Base-by-base conservation (phyloP, 2,329 filamentous ascomycete genomes). In the Trichoderma koningii region DNA sequence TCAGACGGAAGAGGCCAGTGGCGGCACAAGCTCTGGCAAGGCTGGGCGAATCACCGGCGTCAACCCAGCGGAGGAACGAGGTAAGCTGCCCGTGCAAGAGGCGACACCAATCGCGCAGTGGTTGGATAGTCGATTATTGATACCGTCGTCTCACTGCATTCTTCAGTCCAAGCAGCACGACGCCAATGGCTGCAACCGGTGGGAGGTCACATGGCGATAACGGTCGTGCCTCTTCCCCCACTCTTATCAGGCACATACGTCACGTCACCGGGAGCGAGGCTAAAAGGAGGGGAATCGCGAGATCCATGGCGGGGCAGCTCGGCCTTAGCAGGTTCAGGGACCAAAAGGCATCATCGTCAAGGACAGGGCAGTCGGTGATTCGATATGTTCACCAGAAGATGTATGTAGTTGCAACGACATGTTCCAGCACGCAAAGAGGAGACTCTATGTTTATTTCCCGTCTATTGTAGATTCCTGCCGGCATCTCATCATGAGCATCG, bases 211-310 rank as follows among this genome's bases (percentile, higher is more conserved):
- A 42, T 52, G 61, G 30, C 42, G 21, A 48, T 55, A 55, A 47
- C 17, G 14, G 28, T 2, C 17, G 7, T 5, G 23, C 3, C 10
- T 30, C 26, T 26, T 28, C n/a, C 28, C 42, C 41, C 61, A 63
- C 51, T 9, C 51, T 55, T 60, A 65, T 65, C 63, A 17, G 34
- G 23, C 45, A 64, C 52, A 45, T 64, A 64, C 52, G 51, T 64
- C 52, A 66, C 60, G 60, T 62, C 64, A 55, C 50, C 26, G 26
- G 7, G 15, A 23, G 28, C n/a, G 26, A 53, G 42, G 28, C 63
- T 45, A 48, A 47, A 62, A 38, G 59, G 47, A 48, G 59, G 57
- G 59, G 47, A 45, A 55, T 42, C 38, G 50, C 59, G 48, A 53
- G 30, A 44, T 61, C 45, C 26, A 55, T 56, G 42, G 61, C 61